These are phyloP conservation scores for Austroboletus novae-zelandiae DNA, from an alignment of 1,284 basidiomycete species.

Conservation along the genomic window DNA sequence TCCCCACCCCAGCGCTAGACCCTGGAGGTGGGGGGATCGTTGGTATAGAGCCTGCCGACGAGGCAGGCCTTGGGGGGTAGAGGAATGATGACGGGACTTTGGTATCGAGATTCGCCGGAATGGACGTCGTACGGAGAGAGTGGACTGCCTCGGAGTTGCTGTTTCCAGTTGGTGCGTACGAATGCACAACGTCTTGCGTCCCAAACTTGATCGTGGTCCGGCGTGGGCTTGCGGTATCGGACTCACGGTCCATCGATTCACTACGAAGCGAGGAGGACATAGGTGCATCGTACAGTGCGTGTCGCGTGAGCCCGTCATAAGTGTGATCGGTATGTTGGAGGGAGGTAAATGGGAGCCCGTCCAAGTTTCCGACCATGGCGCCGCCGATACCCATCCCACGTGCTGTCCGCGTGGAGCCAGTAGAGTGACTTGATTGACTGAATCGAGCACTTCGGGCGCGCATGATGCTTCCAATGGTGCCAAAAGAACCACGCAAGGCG, in stretches of 20 bases:
- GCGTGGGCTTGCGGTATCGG: constrained; percentile 37
- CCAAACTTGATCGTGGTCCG: constrained; percentile 75
- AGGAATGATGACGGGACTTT: constrained; percentile 18
- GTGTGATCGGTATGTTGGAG: constrained; percentile 27
- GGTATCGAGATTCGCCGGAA: constrained; percentile 26
- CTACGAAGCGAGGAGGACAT: constrained; percentile 39
- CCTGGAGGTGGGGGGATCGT: constrained; percentile 17
- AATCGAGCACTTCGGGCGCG: constrained; percentile 71
- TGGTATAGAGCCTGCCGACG: constrained; percentile 8
- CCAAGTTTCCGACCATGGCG: constrained; percentile 27
- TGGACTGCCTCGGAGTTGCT: constrained; percentile 50
- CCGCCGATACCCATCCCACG: constrained; percentile 29
- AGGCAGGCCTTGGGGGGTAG: constrained; percentile 25
- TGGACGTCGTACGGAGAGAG: constrained; percentile 35
- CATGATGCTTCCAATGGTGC: constrained; percentile 86
- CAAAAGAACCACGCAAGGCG: constrained; percentile 85
- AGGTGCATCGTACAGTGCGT: constrained; percentile 79
- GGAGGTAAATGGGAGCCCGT: constrained; percentile 23
- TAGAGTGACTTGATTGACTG: constrained; percentile 54
- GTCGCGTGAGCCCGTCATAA: constrained; percentile 56
- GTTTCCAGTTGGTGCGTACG: constrained; percentile 53
- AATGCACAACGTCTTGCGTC: constrained; percentile 67
- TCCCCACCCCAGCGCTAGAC: neutral
- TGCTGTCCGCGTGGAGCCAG: constrained; percentile 26
- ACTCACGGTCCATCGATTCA: constrained; percentile 28